These are phyloP conservation scores for Eimeria zaria DNA, from an alignment of 169 alveolate species.

Conservation along the genomic window DNA sequence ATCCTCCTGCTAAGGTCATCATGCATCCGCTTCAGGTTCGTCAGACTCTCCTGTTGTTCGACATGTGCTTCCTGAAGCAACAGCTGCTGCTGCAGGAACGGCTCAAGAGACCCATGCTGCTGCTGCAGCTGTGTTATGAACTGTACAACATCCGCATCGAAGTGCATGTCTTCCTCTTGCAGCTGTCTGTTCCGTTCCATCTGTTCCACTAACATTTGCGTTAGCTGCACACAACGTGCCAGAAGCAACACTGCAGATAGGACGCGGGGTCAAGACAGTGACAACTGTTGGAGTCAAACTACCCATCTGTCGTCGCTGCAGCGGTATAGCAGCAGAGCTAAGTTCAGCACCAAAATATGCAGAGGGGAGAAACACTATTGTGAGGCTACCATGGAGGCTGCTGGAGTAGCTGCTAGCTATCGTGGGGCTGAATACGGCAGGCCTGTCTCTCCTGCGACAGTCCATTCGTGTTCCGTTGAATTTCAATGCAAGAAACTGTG, in stretches of 20 bases:
- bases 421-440: not conserved
- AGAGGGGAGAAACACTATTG: not conserved
- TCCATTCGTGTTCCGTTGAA: not conserved
- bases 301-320: not conserved
- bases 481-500: not conserved
- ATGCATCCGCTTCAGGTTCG: constrained; percentile 50
- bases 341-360: not conserved
- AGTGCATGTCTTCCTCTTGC: constrained; percentile 73
- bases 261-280: not conserved
- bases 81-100: constrained; percentile 72
- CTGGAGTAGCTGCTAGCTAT: not conserved
- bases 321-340: not conserved
- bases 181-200: constrained; percentile 61
- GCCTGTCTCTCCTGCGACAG: not conserved
- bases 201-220: constrained; percentile 63
- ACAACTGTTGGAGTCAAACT: not conserved
- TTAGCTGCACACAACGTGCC: constrained; percentile 59
- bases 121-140: constrained; percentile 67
- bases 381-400: not conserved
- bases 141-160: constrained; percentile 66
- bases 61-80: constrained; percentile 20
- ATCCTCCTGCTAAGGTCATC: constrained; percentile 51
- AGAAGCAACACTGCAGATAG: not conserved
- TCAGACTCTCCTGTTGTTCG: constrained; percentile 41
- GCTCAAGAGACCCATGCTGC: constrained; percentile 70